Base-by-base conservation (phyloP, 345 rosid species). In the Mercurialis annua region DNA sequence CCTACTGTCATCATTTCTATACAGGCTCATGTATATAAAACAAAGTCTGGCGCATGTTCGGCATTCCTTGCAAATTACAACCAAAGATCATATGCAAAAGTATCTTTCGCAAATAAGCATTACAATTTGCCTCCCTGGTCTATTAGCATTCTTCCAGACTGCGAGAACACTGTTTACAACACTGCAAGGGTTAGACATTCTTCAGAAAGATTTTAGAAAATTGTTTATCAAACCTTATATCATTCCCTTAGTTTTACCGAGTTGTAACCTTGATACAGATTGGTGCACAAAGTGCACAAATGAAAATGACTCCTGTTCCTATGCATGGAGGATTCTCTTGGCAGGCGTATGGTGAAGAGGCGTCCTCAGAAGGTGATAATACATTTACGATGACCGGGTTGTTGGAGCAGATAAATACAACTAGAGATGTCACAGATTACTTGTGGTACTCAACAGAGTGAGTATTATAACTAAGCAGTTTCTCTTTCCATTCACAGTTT, bases 101-200 rank as follows among this genome's bases (percentile, higher is more conserved):
- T 95, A 65, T 65, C 94, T 50, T 95, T 88, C 34, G 70, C 90
- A 59, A 82, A 73, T 72, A 85, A 67, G 84, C 98, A 92, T 78
- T 92, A 90, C 77, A 87, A 92, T 75, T 78, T 95, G 50, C 99
- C 99, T 74, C 97, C 99, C 7, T 95, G 99, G 99, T 92, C 99
- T 71, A 82, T 95, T 62, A 95, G 99, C 81, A 88, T 95, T 75
- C 97, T 95, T 62, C 98, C 98, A 10, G 98, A 92, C 81, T 95
- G 98, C 92, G 88, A 88, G 86, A 92, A 90, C 80, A 95, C 98
- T 3, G 96, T 83, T 43, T 95, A 92, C 83, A 92, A 95, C 85
- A 95, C 99, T 58, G 99, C 98, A 72, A 83, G 96, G 87, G 99
- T 92, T 67, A 81, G 86, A 63, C 68, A 29, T 34, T 30, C 20